Evolutionary conservation across 805 yeast genomes (phyloP), one percentile per base, ranked within the genome.

Genomic region (Candida nemodendra): DNA sequence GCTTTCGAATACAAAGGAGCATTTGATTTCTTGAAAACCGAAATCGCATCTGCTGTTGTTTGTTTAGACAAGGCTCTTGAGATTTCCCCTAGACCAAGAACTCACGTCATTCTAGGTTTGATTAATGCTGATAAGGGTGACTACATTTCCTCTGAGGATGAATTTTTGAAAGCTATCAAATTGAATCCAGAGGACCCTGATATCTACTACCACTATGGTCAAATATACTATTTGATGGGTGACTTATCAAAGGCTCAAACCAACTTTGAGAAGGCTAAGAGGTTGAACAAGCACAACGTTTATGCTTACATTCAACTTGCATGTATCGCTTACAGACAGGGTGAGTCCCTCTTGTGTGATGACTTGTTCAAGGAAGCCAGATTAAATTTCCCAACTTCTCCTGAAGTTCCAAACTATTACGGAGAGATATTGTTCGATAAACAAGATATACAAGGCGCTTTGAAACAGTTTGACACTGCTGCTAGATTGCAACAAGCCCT

Each of bases 391-490:
- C 90, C 96, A 51, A 76, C 90, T 17, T 76, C 84, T 36, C 87
- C 98, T 39, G 96, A 88, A 64, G 84, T 89, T 53, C 95, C 93
- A 69, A 90, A 88, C 71, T 93, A 89, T 66, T 89, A 81, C 59
- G 99, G 98, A 57, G 99, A 93, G 69, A 82, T 91, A 34, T 73
- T 91, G 55, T 81, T 86, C 46, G 97, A 91, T 61, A 75, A 75
- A 54, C 84, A 83, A 59, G 87, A 85, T 52, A 66, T 76, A 39
- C 73, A 62, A 21, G 82, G 75, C 44, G 96, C 98, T 41, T 64
- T 78, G 43, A 78, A 79, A 57, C 90, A 88, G 68, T 91, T 89
- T 61, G 96, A 90, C 47, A 75, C 78, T 54, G 88, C 98, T 38
- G 81, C 81, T 38, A 79, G 85, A 63, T 72, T 93, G 57, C 97